These are phyloP conservation scores for Alternaria gansuensis DNA, from an alignment of 2,329 filamentous ascomycete genomes.

Conservation along the genomic window DNA sequence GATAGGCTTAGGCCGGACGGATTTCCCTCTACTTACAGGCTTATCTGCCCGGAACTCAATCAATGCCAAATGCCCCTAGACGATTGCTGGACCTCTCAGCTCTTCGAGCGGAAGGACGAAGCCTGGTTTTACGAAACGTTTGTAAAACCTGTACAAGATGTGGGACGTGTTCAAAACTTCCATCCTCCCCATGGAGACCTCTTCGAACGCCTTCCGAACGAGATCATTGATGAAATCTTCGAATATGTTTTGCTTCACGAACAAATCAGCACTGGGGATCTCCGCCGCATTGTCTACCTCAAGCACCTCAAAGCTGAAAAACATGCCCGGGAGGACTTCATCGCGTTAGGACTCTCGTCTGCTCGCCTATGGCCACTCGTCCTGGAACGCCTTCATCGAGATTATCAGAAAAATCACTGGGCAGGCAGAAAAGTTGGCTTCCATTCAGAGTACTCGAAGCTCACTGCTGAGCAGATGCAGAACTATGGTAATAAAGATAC, in stretches of 20 bases:
- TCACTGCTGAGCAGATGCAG: background rate
- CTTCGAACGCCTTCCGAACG: constrained; percentile 24
- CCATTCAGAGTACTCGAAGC: background rate
- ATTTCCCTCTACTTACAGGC: background rate
- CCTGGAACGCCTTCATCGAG: constrained; percentile 11
- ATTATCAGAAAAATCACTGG: constrained; percentile 14
- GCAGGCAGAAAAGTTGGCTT: constrained; percentile 20
- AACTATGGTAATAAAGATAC: background rate
- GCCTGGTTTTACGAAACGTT: constrained; percentile 5
- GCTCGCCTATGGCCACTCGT: constrained; percentile 17
- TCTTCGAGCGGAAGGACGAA: background rate
- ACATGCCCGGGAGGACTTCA: constrained; percentile 14
- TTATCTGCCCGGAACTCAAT: background rate
- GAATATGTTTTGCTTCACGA: constrained; percentile 7
- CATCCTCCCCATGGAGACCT: background rate
- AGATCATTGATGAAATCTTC: constrained; percentile 22
- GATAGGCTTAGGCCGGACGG: background rate
- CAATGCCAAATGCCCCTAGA: background rate
- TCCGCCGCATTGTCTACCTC: too few species aligned
- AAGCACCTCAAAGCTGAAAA: background rate
- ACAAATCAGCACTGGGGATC: too few species aligned
- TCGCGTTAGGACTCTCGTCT: constrained; percentile 19
- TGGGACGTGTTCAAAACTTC: background rate
- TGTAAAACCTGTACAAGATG: background rate
- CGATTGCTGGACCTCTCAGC: background rate